Base-by-base conservation (phyloP, 202 grass and related monocot species). In the Hordeum pubiflorum region DNA sequence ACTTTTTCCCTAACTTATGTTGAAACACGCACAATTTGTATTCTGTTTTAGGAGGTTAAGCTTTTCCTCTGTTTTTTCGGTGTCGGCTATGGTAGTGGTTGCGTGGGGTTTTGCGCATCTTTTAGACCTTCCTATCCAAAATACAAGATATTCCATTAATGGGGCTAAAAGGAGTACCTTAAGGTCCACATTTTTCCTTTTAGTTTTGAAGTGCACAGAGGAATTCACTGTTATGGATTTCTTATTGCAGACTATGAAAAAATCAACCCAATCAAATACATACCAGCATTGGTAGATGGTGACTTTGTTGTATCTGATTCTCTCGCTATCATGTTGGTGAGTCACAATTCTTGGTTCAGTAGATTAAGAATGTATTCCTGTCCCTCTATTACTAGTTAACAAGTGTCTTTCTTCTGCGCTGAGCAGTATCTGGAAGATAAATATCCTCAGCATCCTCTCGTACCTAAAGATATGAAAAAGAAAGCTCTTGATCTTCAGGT, bases 401-500 rank as follows among this genome's bases (percentile, higher is more conserved):
- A 83, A 72, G 9, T 68, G 22, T 29, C 27, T 26, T 85, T 9
- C 10, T 74, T 70, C 39, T 92, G 21, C 56, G 24, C n/a, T 81
- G 64, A 77, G 32, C 78, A 97, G 94, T 97, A 97, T 86, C 68
- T 97, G 21, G 94, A 97, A 79, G 91, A 97, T 52, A 97, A 97
- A 62, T 97, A 94, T 81, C 94, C 89, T 60, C 81, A 91, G 48
- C 55, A 84, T 78, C 88, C 89, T 72, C 90, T 97, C n/a, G 31
- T 94, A 15, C 94, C 89, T 43, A 84, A 84, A 77, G 94, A 97
- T 83, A 63, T 84, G 4, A 91, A 88, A 78, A 91, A 48, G 58
- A 97, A 94, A 87, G 89, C 91, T 71, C 80, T 91, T 59, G 94
- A 97, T 88, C 59, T 94, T 84, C 94, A 97, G 91, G 94, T 92